Base-by-base conservation (phyloP, 2,329 filamentous ascomycete species). In the Stemphylium lycopersici region DNA sequence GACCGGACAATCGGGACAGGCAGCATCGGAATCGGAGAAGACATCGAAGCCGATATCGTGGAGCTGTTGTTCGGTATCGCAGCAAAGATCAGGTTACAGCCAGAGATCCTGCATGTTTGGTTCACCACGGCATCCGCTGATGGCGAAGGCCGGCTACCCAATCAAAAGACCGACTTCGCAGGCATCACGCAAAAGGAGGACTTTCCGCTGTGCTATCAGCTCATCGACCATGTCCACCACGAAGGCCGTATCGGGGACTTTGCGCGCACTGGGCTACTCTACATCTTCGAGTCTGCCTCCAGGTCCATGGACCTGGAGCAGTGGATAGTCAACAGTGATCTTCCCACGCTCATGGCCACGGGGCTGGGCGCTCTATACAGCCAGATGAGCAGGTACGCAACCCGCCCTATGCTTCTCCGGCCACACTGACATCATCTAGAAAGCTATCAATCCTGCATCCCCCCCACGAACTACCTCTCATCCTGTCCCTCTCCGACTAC, bases 321-420 rank as follows among this genome's bases (percentile, higher is more conserved):
- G 68, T 99, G 95, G 95, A 90, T 99, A 61, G 91, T 98, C 41
- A 93, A 96, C 71, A 97, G 93, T 73, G 95, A 99, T 72, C 81
- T 99, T 47, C 95, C 95, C 11, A 98, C 95, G 0, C 81, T 98
- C 61, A 98, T 99, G 95, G 95, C 95, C 3, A 98, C 92, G 0
- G 95, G 95, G 0, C 79, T 99, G 0, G 95, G 95, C 13, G 95
- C 87, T 8, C 84, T 81, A 69, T 89, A 89, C 73, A 89, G 87
- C 66, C 86, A 89, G 66, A 76, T 89, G 55, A 87, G 85, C 73
- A 83, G 84, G 79, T 83, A 56, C 63, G 76, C 12, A 16, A 32
- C 12, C n/a, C 5, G 6, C 32, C 16, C 10, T 26, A 8, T 33
- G 2, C 2, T 29, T 38, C 10, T 16, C 10, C 2, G 41, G 7